These are phyloP conservation scores for Pleurotus platypus DNA, from an alignment of 768 basidiomycete genomes.

Conservation along the genomic window DNA sequence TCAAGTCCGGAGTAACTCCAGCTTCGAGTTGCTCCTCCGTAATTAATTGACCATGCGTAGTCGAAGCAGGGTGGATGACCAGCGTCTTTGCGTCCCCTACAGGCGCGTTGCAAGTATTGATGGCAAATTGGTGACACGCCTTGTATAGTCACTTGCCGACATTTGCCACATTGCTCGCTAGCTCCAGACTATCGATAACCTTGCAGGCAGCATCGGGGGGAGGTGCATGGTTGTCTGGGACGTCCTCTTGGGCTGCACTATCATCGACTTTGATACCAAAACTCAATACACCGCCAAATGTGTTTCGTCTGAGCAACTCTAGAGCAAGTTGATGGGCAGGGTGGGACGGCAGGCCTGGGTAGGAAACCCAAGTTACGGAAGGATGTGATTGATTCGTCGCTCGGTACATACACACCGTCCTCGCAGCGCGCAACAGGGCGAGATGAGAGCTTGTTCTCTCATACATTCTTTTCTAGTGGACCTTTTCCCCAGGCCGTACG, in stretches of 20 bases:
- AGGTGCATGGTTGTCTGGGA: too few species aligned
- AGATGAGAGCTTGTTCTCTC: too few species aligned
- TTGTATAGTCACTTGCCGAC: slow-evolving; percentile 40
- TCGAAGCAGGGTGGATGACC: slow-evolving; percentile 74
- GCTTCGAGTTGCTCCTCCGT: slow-evolving; percentile 55
- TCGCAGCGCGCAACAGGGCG: too few species aligned
- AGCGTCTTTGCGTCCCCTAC: slow-evolving; percentile 74
- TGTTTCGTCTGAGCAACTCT: slow-evolving; percentile 20
- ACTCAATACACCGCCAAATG: slow-evolving; percentile 33
- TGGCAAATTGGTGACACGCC: background rate
- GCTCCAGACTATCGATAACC: slow-evolving; percentile 65
- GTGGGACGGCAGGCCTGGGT: slow-evolving; percentile 33
- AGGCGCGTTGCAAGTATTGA: background rate
- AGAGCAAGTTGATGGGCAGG: slow-evolving; percentile 29
- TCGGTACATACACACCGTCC: too few species aligned
- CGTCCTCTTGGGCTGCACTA: background rate
- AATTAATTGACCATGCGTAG: slow-evolving; percentile 71
- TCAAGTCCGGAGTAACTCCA: slow-evolving; percentile 76
- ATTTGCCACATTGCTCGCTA: slow-evolving; percentile 73
- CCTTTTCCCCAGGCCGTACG: too few species aligned
- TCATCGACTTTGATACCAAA: slow-evolving; percentile 34
- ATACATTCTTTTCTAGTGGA: too few species aligned
- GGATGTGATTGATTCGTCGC: slow-evolving; percentile 18
- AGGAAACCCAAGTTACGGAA: slow-evolving; percentile 34
- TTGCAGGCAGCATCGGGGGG: slow-evolving; percentile 36